Evolutionary conservation across 1,139 yeast genomes (phyloP), one percentile per base, ranked within the genome.

Genomic region (Blastobotrys ciferrii): DNA sequence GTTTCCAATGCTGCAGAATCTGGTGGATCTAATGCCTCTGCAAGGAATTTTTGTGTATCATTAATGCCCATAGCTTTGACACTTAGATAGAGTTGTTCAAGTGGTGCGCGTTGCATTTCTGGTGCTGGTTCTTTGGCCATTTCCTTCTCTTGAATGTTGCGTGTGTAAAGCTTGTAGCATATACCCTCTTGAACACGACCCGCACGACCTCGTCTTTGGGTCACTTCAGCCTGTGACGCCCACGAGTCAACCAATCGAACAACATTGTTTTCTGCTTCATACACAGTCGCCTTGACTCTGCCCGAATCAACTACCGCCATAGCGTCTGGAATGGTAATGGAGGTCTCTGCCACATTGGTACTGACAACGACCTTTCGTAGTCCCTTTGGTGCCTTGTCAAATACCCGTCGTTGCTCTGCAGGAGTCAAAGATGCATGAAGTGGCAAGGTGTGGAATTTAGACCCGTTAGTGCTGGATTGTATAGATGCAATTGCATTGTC

Each of bases 171-270:
- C 61, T 87, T 91, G 68, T 81, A 92, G 55, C 97, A 89, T 11
- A 73, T 72, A 52, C 98, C 98, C 28, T 74, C 75, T 23, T 83
- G 78, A 13, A 91, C 89, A 77, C 98, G 92, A 55, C 98, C 98
- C n/a, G 98, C 94, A 73, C 98, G 87, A 64, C 98, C 98, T 63
- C 96, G 75, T 68, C 98, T 78, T 67, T 92, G 98, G 38, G 81
- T 79, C n/a, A 84, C 83, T 61, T 95, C 96, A 0, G 98, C 97
- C 55, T 78, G 78, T 0, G 98, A 91, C 32, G 91, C 88, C 89
- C 96, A 91, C 2, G 77, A 74, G 61, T 91, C 98, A 2, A 82
- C 74, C 39, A 92, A 73, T 52, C 78, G 79, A 0, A 95, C 83
- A 2, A 89, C 77, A 57, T 86, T 84, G 13, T 81, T 72, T 33